phyloP scores from a whole-genome alignment of 2,329 filamentous ascomycete species.

The Fusarium drepaniforme region DNA sequence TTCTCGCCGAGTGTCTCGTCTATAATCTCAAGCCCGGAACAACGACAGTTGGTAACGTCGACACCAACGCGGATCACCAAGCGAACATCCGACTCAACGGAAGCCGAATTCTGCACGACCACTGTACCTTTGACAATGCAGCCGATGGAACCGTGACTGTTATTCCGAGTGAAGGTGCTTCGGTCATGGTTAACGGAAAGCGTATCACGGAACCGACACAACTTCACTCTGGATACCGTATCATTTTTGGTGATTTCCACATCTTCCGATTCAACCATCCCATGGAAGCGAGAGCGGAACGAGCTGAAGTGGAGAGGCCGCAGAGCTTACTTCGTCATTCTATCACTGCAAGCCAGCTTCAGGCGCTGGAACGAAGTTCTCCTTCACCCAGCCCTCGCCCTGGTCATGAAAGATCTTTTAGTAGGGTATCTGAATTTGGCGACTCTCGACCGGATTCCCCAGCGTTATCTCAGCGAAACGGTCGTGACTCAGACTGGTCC shows the following conservation, averaged over 20 bases:
- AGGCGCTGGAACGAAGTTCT: slow-evolving; percentile 66
- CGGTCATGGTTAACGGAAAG: slow-evolving; percentile 97
- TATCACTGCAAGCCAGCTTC: slow-evolving; percentile 71
- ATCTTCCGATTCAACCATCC: slow-evolving; percentile 99
- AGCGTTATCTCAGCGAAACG: slow-evolving; percentile 71
- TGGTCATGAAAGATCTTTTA: slow-evolving; percentile 83
- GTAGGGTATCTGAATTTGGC: slow-evolving; percentile 83
- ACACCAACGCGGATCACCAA: slow-evolving; percentile 79
- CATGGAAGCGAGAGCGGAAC: slow-evolving; percentile 92
- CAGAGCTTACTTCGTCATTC: slow-evolving; percentile 91
- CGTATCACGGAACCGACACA: slow-evolving; percentile 88
- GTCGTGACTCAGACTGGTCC: slow-evolving; percentile 93
- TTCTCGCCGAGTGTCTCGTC: slow-evolving; percentile 94
- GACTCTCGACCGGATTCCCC: slow-evolving; percentile 86
- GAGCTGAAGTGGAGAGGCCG: slow-evolving; percentile 75
- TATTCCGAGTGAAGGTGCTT: slow-evolving; percentile 89
- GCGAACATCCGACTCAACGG: slow-evolving; percentile 95
- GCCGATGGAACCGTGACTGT: slow-evolving; percentile 93
- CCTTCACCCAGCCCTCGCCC: slow-evolving; percentile 74
- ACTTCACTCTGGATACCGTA: slow-evolving; percentile 90
- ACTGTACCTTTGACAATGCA: slow-evolving; percentile 92
- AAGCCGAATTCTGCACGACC: slow-evolving; percentile 89
- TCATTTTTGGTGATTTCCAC: slow-evolving; percentile 97
- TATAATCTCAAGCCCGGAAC: slow-evolving; percentile 98
- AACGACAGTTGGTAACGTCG: slow-evolving; percentile 94